These are phyloP conservation scores for Tricholoma hemisulphureum DNA, from an alignment of 768 basidiomycete genomes.

Conservation along the genomic window DNA sequence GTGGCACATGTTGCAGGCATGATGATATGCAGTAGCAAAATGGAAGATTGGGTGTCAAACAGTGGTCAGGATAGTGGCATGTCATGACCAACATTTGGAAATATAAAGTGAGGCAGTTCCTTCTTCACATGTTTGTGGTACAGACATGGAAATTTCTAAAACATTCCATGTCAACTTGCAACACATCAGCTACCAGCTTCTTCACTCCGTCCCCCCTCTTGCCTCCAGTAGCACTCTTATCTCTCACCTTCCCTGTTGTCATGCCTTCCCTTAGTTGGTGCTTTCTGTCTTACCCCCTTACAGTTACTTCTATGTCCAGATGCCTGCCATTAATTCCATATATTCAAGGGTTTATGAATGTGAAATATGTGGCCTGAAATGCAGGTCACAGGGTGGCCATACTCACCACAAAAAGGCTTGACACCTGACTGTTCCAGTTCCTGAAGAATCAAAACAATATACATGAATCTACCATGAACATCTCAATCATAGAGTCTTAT, in stretches of 20 bases:
- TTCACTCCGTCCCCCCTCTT: too few relatives aligned
- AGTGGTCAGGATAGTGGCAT: background rate
- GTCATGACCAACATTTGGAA: background rate
- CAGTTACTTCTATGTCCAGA: background rate
- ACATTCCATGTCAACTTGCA: background rate
- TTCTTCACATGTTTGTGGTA: background rate
- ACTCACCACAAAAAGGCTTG: constrained; percentile 2
- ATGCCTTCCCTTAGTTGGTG: background rate
- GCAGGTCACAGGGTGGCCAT: constrained; percentile 9
- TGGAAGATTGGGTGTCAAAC: background rate
- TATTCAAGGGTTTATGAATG: constrained; percentile 2
- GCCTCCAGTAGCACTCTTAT: too few relatives aligned
- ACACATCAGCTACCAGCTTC: background rate
- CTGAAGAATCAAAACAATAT: constrained; percentile 5
- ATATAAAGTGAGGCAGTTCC: background rate
- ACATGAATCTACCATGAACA: constrained; percentile 7
- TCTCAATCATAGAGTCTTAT: constrained; percentile 10
- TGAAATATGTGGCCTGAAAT: constrained; percentile 5
- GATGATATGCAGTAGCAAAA: background rate
- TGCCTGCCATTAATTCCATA: constrained; percentile 2
- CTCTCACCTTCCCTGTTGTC: background rate
- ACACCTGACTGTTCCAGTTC: constrained; percentile 3
- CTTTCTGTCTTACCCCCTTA: background rate
- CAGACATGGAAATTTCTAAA: background rate
- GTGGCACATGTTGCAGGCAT: background rate